Evolutionary conservation across 768 basidiomycete species (phyloP).

Genomic region (Suillus alpinus): DNA sequence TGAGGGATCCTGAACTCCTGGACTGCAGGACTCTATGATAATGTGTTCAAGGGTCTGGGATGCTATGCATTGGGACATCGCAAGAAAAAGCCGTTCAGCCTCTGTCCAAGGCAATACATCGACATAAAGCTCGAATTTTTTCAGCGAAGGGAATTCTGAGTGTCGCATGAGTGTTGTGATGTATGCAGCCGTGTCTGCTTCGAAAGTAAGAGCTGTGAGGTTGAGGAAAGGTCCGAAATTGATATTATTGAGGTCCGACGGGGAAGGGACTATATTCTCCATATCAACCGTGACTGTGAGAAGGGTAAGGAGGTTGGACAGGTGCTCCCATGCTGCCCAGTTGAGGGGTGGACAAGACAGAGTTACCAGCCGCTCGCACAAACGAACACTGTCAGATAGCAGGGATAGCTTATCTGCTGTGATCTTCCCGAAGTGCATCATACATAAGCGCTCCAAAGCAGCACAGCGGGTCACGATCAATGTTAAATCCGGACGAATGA

Average conservation of each 20-base stretch:
- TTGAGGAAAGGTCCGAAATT: not conserved
- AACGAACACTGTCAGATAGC: not conserved
- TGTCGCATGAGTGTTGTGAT: not conserved
- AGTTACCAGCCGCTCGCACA: not conserved
- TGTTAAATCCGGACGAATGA: not conserved
- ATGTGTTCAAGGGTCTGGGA: not conserved
- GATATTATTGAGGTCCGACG: not conserved
- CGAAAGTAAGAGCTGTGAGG: not conserved
- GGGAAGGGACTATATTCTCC: too few species aligned
- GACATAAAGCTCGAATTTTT: not conserved
- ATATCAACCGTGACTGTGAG: not conserved
- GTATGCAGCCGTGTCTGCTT: not conserved
- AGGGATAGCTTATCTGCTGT: not conserved
- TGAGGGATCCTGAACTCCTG: not conserved
- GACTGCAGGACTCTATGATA: not conserved
- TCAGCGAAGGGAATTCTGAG: not conserved
- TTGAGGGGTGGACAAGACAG: not conserved
- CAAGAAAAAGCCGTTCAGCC: not conserved
- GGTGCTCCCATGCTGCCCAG: not conserved
- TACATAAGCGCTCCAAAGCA: not conserved
- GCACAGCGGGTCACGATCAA: not conserved
- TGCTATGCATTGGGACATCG: not conserved
- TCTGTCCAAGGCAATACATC: not conserved
- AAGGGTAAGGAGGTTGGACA: not conserved
- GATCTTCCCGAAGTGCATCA: not conserved